A percentile compares a stretch with the other conserved stretches of the same genome.
These are phyloP conservation scores for Biscogniauxia sp. DNA, from an alignment of 2,329 filamentous ascomycete genomes.

Conservation along the genomic window DNA sequence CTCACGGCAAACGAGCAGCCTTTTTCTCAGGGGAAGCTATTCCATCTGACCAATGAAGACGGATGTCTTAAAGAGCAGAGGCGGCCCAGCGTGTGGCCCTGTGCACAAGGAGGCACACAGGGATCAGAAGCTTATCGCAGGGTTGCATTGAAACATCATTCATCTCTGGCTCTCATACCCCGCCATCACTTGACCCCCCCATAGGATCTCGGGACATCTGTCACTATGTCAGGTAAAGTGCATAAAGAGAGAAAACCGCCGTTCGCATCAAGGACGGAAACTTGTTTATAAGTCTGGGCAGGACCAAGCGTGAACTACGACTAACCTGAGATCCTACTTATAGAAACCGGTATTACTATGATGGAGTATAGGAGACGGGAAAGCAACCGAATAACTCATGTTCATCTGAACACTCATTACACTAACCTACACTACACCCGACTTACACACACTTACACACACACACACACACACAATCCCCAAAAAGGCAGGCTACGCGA, in stretches of 20 bases:
- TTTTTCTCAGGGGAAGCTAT: conserved; percentile 26
- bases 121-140: conserved; percentile 10
- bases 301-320: background rate
- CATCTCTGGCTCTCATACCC: conserved; percentile 26
- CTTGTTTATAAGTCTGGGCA: background rate
- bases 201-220: conserved; percentile 25
- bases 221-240: conserved; percentile 17
- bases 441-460: too few relatives aligned
- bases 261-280: background rate
- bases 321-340: too few relatives aligned
- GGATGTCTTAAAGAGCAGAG: conserved; percentile 10
- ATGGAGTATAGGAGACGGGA: background rate
- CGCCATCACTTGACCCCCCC: conserved; percentile 28
- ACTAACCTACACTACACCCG: too few relatives aligned
- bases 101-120: conserved; percentile 8
- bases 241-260: conserved; percentile 1
- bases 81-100: conserved; percentile 13
- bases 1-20: conserved; percentile 23
- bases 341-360: background rate
- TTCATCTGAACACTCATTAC: background rate
- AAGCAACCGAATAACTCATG: background rate
- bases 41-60: conserved; percentile 20
- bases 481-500: background rate
- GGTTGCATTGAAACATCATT: conserved; percentile 27
- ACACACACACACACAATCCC: background rate